These are phyloP conservation scores for Pilasporangium apinafurcum DNA, from an alignment of 352 stramenopile species.

Conservation along the genomic window DNA sequence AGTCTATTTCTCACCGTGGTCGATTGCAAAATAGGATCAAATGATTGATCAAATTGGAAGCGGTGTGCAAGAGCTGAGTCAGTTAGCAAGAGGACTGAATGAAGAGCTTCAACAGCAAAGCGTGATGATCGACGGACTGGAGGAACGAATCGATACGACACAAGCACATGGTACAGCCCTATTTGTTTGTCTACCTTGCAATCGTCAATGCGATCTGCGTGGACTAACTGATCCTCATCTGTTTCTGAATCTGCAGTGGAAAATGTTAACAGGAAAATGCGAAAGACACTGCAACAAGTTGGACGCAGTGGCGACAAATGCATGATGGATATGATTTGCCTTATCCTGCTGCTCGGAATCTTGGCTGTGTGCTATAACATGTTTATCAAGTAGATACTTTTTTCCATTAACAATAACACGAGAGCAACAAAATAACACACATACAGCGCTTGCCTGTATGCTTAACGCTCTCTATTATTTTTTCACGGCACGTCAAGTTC, in stretches of 20 bases:
- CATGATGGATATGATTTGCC: conserved; percentile 89
- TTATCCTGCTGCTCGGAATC: conserved; percentile 80
- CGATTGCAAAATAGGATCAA: conserved; percentile 41
- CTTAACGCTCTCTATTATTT: too few species aligned
- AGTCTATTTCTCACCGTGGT: not conserved
- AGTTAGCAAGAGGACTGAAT: conserved; percentile 70
- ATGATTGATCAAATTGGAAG: conserved; percentile 84
- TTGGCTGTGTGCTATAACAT: conserved; percentile 85
- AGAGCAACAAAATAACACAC: not conserved
- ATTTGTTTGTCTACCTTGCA: not conserved
- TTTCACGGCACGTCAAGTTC: not conserved
- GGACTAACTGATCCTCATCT: not conserved
- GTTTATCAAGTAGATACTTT: conserved; percentile 71
- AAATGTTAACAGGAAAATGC: conserved; percentile 84
- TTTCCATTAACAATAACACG: conserved; percentile 3
- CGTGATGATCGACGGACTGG: conserved; percentile 83
- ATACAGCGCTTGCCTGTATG: not conserved
- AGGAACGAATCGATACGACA: conserved; percentile 76
- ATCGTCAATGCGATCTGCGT: not conserved
- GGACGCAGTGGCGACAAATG: conserved; percentile 75
- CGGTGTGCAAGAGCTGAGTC: conserved; percentile 70
- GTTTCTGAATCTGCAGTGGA: conserved; percentile 37
- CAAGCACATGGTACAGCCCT: conserved; percentile 49
- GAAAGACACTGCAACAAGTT: conserved; percentile 67
- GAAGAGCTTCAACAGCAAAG: conserved; percentile 82